Base-by-base conservation (phyloP, 2,329 filamentous ascomycete genomes). In the Sporothrix protearum region DNA sequence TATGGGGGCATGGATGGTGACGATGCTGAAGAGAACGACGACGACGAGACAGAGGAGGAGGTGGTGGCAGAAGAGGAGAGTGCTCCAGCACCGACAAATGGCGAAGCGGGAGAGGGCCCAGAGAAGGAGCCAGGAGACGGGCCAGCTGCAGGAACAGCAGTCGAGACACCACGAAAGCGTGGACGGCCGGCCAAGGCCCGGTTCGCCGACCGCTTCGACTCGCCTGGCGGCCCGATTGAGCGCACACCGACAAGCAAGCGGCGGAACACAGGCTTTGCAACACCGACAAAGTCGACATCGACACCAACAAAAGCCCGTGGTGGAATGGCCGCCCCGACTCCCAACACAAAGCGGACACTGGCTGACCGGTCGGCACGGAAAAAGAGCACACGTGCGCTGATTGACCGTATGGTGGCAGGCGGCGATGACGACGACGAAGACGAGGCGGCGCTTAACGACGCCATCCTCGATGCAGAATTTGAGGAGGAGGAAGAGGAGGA, bases 361-460 rank as follows among this genome's bases (percentile, higher is more conserved):
- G 91, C 91, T 25, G 93, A 97, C 80, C 89, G 92, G 66, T 97
- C 94, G 5, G 95, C 94, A 1, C 89, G 92, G 76, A 90, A 90
- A 77, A 97, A 97, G 84, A 97, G 92, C 79, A 92, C 91, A 28
- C 86, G 89, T 68, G 88, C 89, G 3, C 82, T 97, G 68, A 90
- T 96, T 49, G 89, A 94, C 77, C 89, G 89, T 57, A 89, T 89
- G 7, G 84, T 91, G 12, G 85, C 86, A 25, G 89, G 87, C 22
- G 86, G 84, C 9, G 85, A 85, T 33, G 91, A 88, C 76, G 91
- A 94, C 63, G 91, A 93, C 36, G 92, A 92, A 76, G 91, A 89
- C 16, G 90, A 90, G 5, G 88, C 91, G 68, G 85, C 85, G 6
- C 82, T 96, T 36, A 90, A 89, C 1, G 84, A 89, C 69, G 86